A percentile compares a stretch with the other conserved stretches of the same genome.
Evolutionary conservation across 805 yeast genomes (phyloP).

Genomic region (Saccharomycopsis sp.): DNA sequence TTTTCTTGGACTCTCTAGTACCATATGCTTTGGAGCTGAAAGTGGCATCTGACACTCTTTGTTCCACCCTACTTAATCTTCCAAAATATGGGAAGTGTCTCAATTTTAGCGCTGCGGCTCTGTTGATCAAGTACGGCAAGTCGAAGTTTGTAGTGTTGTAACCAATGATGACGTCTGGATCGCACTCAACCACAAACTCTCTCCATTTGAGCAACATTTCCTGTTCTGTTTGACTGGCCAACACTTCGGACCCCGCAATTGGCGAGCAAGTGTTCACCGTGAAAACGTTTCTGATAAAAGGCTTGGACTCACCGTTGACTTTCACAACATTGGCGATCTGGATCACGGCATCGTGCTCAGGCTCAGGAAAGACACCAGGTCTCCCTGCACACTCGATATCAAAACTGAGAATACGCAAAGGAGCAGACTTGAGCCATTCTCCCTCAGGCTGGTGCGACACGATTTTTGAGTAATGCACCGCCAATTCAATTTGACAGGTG

Average conservation of each 20-base stretch:
- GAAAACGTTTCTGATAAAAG: conserved; percentile 90
- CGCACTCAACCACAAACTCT: conserved; percentile 73
- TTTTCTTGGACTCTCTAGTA: conserved; percentile 83
- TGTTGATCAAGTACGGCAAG: conserved; percentile 81
- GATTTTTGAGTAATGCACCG: conserved; percentile 57
- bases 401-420: conserved; percentile 83
- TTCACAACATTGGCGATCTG: conserved; percentile 95
- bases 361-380: conserved; percentile 92
- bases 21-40: conserved; percentile 96
- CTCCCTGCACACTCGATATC: conserved; percentile 99
- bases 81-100: conserved; percentile 78
- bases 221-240: conserved; percentile 62
- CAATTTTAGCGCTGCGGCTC: conserved; percentile 68
- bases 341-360: conserved; percentile 86
- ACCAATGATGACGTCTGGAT: conserved; percentile 95
- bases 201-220: conserved; percentile 84
- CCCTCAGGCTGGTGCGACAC: conserved; percentile 85
- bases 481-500: conserved; percentile 78
- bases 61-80: conserved; percentile 55
- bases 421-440: conserved; percentile 88
- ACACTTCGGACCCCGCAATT: conserved; percentile 87
- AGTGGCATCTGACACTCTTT: conserved; percentile 70
- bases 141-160: conserved; percentile 93
- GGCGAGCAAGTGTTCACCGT: conserved; percentile 88
- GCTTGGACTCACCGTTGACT: conserved; percentile 70